These are phyloP conservation scores for Knoxia roxburghii DNA, from an alignment of 257 asterid genomes.

Conservation along the genomic window DNA sequence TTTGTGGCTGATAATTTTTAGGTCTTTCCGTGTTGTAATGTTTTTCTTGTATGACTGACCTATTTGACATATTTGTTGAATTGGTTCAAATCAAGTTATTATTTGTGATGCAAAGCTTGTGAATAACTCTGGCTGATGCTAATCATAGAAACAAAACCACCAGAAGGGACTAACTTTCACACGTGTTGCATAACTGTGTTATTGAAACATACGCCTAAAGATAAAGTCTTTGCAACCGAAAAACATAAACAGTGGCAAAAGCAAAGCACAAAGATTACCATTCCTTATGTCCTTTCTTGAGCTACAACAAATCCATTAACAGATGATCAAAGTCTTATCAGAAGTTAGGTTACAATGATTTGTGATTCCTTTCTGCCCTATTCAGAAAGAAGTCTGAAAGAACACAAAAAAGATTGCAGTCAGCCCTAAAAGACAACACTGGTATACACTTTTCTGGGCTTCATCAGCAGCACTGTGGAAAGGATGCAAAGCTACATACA, in stretches of 20 bases:
- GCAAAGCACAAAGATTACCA: no score
- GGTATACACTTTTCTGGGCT: background rate
- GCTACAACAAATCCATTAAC: slow-evolving; percentile 4
- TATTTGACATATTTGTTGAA: background rate
- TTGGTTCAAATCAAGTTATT: background rate
- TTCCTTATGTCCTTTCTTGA: background rate
- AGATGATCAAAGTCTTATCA: background rate
- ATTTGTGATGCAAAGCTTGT: slow-evolving; percentile 4
- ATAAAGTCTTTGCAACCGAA: background rate
- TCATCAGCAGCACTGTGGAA: slow-evolving; percentile 12
- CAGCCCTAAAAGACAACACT: background rate
- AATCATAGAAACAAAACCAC: no score
- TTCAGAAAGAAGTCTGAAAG: background rate
- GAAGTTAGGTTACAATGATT: slow-evolving; percentile 4
- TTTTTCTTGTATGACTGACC: background rate
- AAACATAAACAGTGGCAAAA: background rate
- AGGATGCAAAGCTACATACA: slow-evolving; percentile 35
- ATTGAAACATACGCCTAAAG: no score
- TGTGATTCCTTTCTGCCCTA: background rate
- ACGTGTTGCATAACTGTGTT: no score
- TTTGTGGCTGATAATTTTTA: background rate
- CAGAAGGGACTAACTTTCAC: no score
- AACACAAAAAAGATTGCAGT: background rate
- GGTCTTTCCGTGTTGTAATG: background rate
- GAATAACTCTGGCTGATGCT: background rate